Evolutionary conservation across 2,329 filamentous ascomycete genomes (phyloP).

Genomic region (Hypomyces perniciosus): DNA sequence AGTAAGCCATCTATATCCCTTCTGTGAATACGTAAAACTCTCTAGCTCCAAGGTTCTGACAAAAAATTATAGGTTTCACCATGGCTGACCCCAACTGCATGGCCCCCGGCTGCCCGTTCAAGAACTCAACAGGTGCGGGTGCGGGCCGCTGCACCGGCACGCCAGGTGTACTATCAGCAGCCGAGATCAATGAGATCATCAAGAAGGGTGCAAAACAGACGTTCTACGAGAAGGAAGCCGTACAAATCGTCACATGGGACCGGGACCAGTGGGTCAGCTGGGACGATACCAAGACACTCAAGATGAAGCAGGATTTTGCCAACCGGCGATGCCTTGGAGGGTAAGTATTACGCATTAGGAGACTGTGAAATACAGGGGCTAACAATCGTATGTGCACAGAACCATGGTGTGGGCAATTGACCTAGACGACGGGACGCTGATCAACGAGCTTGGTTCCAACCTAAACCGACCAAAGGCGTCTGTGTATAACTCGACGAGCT

Average conservation of each 20-base stretch:
- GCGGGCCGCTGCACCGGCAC: slow-evolving; percentile 24
- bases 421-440: slow-evolving; percentile 19
- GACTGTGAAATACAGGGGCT: too few species aligned
- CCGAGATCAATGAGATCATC: slow-evolving; percentile 29
- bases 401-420: slow-evolving; percentile 28
- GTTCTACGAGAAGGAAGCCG: slow-evolving; percentile 23
- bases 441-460: background rate
- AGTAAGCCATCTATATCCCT: background rate
- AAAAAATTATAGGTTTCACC: slow-evolving; percentile 17
- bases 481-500: too few species aligned
- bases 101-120: slow-evolving; percentile 25
- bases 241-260: slow-evolving; percentile 27
- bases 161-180: slow-evolving; percentile 23
- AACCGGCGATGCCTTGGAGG: slow-evolving; percentile 9
- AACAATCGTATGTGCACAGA: too few species aligned
- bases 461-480: too few species aligned
- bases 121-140: slow-evolving; percentile 14
- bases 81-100: slow-evolving; percentile 21
- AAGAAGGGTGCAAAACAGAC: slow-evolving; percentile 14
- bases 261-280: slow-evolving; percentile 33
- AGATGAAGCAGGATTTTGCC: slow-evolving; percentile 27
- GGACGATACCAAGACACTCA: slow-evolving; percentile 30
- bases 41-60: too few species aligned
- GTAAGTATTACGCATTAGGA: background rate
- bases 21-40: too few species aligned